Evolutionary conservation across 805 yeast species (phyloP).

Genomic region (Yamadazyma sp.): DNA sequence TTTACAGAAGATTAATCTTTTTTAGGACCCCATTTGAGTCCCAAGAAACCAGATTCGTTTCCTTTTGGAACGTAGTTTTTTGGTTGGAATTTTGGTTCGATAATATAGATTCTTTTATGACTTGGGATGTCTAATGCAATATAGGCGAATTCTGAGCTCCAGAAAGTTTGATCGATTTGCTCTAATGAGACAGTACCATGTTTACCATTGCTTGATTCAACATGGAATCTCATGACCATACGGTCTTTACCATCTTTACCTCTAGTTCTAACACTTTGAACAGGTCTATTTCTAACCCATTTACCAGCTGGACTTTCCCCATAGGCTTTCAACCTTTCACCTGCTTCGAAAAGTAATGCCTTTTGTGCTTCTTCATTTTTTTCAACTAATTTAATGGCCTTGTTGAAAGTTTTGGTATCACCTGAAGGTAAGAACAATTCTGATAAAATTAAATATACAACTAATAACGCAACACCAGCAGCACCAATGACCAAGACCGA

Average conservation of each 20-base stretch:
- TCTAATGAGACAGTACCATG: slow-evolving; percentile 77
- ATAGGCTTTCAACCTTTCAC: slow-evolving; percentile 72
- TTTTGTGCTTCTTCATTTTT: slow-evolving; percentile 58
- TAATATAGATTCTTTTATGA: slow-evolving; percentile 61
- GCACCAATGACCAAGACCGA: slow-evolving; percentile 66
- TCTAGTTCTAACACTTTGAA: slow-evolving; percentile 60
- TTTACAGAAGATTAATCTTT: slow-evolving; percentile 35
- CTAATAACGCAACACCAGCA: slow-evolving; percentile 60
- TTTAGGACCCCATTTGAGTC: slow-evolving; percentile 85
- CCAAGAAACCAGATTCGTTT: slow-evolving; percentile 59
- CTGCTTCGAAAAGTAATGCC: slow-evolving; percentile 51
- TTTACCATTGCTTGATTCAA: slow-evolving; percentile 61
- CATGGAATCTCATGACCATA: slow-evolving; percentile 79
- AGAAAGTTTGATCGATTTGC: slow-evolving; percentile 66
- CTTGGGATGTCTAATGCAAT: slow-evolving; percentile 77
- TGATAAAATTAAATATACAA: slow-evolving; percentile 70
- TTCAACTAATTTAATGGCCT: slow-evolving; percentile 76
- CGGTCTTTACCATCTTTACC: slow-evolving; percentile 81
- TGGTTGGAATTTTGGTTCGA: slow-evolving; percentile 55
- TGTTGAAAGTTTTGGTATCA: slow-evolving; percentile 85
- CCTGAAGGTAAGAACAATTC: slow-evolving; percentile 88
- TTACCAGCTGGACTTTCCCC: slow-evolving; percentile 71
- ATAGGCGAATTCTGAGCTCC: slow-evolving; percentile 66
- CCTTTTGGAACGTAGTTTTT: slow-evolving; percentile 39
- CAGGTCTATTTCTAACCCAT: slow-evolving; percentile 89